Conservation (phyloP, 2,329 filamentous ascomycete species). For the Scleromitrula shiraiana region DNA sequence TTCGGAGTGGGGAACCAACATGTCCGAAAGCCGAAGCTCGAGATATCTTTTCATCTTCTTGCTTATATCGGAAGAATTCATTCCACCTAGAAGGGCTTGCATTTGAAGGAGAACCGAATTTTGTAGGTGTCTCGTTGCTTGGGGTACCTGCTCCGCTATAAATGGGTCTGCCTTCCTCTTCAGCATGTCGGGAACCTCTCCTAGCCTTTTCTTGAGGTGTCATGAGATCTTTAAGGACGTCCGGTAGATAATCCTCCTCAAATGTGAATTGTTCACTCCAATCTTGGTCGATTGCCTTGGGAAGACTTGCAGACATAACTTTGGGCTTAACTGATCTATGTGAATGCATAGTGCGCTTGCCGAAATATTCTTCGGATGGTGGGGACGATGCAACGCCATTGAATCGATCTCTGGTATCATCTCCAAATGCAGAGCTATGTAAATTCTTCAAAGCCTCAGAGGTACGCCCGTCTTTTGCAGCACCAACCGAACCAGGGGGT, state of each 20-base stretch:
- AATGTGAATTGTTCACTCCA: constrained; percentile 66
- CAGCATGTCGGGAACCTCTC: constrained; percentile 52
- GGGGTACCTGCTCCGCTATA: constrained; percentile 34
- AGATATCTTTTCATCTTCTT: constrained; percentile 38
- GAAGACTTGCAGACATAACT: constrained; percentile 60
- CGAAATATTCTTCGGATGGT: constrained; percentile 52
- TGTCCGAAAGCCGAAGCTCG: constrained; percentile 53
- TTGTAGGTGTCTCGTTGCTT: constrained; percentile 40
- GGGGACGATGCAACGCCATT: constrained; percentile 38
- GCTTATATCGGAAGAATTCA: constrained; percentile 51
- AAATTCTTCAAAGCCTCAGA: constrained; percentile 57
- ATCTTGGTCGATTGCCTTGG: constrained; percentile 50
- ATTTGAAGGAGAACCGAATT: constrained; percentile 52
- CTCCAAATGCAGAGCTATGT: constrained; percentile 59
- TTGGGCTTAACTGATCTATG: constrained; percentile 60
- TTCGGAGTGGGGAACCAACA: constrained; percentile 57
- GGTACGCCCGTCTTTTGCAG: constrained; percentile 51
- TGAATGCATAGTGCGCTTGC: constrained; percentile 65
- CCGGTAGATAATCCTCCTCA: constrained; percentile 84
- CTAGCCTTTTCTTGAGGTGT: constrained; percentile 61
- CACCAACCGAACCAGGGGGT: constrained; percentile 65
- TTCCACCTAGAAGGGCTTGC: constrained; percentile 56
- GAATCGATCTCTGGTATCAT: constrained; percentile 54
- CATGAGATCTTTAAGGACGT: constrained; percentile 55
- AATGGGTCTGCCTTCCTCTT: constrained; percentile 38